These are phyloP conservation scores for Heterobasidion annosum DNA, from an alignment of 1,284 basidiomycete genomes.

Conservation along the genomic window DNA sequence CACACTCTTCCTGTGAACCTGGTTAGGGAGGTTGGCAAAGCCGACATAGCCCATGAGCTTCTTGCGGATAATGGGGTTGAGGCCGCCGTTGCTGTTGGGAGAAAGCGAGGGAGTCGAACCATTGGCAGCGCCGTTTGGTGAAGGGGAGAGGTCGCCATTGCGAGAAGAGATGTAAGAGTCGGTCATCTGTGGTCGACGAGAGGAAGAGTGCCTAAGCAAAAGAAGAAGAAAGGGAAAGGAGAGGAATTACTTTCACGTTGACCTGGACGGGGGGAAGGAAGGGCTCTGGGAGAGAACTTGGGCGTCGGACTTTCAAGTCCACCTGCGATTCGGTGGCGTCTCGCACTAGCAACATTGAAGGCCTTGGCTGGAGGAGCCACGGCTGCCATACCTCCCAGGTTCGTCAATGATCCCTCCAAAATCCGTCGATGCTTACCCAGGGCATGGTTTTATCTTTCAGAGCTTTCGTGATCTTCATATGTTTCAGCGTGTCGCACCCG, in stretches of 20 bases:
- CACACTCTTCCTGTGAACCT: conserved; percentile 94
- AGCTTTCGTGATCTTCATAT: neutral
- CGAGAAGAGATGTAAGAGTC: conserved; percentile 62
- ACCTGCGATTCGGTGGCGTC: conserved; percentile 18
- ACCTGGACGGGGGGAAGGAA: conserved; percentile 35
- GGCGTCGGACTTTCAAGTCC: conserved; percentile 23
- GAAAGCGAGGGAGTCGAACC: conserved; percentile 52
- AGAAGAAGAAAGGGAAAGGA: conserved; percentile 17
- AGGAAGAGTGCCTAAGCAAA: conserved; percentile 14
- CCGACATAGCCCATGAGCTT: conserved; percentile 88
- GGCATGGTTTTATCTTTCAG: conserved; percentile 3
- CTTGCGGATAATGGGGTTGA: conserved; percentile 73
- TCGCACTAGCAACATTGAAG: conserved; percentile 10
- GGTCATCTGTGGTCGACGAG: conserved; percentile 44
- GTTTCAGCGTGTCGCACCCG: neutral
- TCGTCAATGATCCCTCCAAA: conserved; percentile 1
- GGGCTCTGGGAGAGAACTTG: conserved; percentile 27
- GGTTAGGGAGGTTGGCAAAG: conserved; percentile 92
- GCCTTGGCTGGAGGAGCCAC: conserved; percentile 19
- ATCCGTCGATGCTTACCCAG: conserved; percentile 11
- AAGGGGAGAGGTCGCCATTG: conserved; percentile 48
- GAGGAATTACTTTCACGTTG: conserved; percentile 31
- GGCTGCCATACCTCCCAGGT: conserved; percentile 3
- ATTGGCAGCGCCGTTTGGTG: conserved; percentile 43
- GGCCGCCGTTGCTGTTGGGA: conserved; percentile 23